These are phyloP conservation scores for Acer campestre DNA, from an alignment of 345 rosid species.

Conservation along the genomic window DNA sequence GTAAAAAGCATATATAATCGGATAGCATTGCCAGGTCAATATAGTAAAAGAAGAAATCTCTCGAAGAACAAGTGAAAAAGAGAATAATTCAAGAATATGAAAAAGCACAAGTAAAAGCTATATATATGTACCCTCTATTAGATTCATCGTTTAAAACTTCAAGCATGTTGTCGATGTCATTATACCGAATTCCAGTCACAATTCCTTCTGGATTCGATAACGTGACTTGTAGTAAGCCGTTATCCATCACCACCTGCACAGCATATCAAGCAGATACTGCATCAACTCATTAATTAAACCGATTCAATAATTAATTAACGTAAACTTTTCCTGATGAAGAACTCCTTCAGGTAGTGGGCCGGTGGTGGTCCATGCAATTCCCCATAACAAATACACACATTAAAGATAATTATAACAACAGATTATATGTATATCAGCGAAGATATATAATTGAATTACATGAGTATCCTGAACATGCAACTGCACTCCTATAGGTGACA, in stretches of 20 bases:
- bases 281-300: neutral
- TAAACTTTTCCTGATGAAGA: too few species aligned
- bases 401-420: constrained; percentile 1
- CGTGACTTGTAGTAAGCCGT: constrained; percentile 71
- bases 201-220: constrained; percentile 80
- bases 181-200: constrained; percentile 65
- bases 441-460: constrained; percentile 15
- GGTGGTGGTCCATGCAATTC: neutral
- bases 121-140: constrained; percentile 68
- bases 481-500: constrained; percentile 32
- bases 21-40: too few species aligned
- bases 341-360: too few species aligned
- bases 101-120: neutral
- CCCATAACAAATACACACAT: constrained; percentile 6
- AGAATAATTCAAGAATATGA: neutral
- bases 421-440: neutral
- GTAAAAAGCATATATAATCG: neutral
- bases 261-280: neutral
- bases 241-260: constrained; percentile 78
- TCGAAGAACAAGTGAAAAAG: neutral
- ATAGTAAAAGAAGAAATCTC: too few species aligned
- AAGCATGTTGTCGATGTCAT: constrained; percentile 79
- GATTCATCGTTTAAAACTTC: constrained; percentile 79
- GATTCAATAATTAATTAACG: too few species aligned
- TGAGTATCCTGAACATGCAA: constrained; percentile 36